Evolutionary conservation across 1,284 basidiomycete genomes (phyloP), one percentile per base, ranked within the genome.

Genomic region (Rhodofomes roseus): DNA sequence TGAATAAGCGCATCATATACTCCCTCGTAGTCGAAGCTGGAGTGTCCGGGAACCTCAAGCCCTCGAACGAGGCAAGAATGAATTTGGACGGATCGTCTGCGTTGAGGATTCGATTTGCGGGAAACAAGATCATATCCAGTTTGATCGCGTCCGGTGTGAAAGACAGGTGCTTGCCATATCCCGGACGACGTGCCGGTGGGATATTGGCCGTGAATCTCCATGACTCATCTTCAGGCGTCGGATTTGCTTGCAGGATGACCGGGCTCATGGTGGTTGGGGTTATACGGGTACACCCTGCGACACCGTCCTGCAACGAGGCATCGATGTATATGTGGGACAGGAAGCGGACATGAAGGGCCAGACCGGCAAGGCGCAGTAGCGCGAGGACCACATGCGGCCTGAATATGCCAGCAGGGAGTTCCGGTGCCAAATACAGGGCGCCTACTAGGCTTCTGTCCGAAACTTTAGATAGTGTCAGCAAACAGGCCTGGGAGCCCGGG

Each of bases 91-190:
- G 72, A 62, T 86, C 80, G 64, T 88, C 85, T 5, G 75, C 73
- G 55, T 81, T 76, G 34, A 87, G 67, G 40, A 88, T 79, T 20
- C 85, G 79, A 69, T 87, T 87, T 58, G 74, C 77, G 6, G 84
- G 80, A 60, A 86, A 79, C 27, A 73, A 71, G 6, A 73, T 71
- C 16, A 81, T 75, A 57, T 81, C 74, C 27, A 87, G 65, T 9
- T 76, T 78, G 62, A 87, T 82, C 18, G 71, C 73, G 29, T 81
- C 74, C 0, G 75, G 71, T 1, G 75, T 76, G 68, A 87, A 85
- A 20, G 74, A 79, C 62, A 87, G 72, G 37, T 80, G 69, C 63
- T 83, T 85, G 5, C 83, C 83, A 54, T 63, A 62, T 34, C 57
- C 66, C 11, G 55, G 44, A 2, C 60, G 64, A 31, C 48, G 61